These are phyloP conservation scores for Phytophthora fragariae DNA, from an alignment of 352 stramenopile genomes.

Conservation along the genomic window DNA sequence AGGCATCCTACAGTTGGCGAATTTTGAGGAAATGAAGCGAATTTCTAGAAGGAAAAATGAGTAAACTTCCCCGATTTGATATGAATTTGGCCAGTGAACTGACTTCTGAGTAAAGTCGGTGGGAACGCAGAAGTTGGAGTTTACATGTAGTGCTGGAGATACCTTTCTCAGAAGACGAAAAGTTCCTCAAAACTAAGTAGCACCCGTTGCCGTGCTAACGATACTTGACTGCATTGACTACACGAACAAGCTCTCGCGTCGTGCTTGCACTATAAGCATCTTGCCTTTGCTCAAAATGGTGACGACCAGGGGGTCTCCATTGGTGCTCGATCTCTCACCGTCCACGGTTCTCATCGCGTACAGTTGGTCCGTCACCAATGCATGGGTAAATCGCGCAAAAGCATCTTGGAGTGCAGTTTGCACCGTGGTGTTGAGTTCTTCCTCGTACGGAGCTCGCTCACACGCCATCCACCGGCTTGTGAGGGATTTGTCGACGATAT, in stretches of 20 bases:
- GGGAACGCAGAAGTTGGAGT: too few species aligned
- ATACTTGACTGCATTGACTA: neutral
- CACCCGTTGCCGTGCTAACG: too few species aligned
- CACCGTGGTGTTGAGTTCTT: slow-evolving; percentile 17
- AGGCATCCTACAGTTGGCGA: neutral
- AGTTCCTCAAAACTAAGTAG: too few species aligned
- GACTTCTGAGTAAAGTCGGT: too few species aligned
- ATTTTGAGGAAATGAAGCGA: too few species aligned
- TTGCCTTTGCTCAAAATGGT: slow-evolving; percentile 1
- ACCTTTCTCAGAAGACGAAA: too few species aligned
- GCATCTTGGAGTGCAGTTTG: slow-evolving; percentile 17
- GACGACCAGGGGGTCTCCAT: slow-evolving; percentile 9
- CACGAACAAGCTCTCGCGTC: neutral
- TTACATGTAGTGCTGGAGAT: too few species aligned
- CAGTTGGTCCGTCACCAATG: slow-evolving; percentile 28
- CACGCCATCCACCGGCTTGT: slow-evolving; percentile 20
- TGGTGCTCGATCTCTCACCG: neutral
- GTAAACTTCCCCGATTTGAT: too few species aligned
- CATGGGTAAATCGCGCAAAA: slow-evolving; percentile 32
- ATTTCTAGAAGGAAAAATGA: too few species aligned
- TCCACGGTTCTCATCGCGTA: slow-evolving; percentile 25
- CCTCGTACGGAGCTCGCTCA: slow-evolving; percentile 23
- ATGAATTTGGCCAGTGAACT: too few species aligned
- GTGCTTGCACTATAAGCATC: slow-evolving; percentile 10
- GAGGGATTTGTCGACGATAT: slow-evolving; percentile 27